Evolutionary conservation across 352 stramenopile genomes (phyloP).

Genomic region (Phytophthora pseudosyringae): DNA sequence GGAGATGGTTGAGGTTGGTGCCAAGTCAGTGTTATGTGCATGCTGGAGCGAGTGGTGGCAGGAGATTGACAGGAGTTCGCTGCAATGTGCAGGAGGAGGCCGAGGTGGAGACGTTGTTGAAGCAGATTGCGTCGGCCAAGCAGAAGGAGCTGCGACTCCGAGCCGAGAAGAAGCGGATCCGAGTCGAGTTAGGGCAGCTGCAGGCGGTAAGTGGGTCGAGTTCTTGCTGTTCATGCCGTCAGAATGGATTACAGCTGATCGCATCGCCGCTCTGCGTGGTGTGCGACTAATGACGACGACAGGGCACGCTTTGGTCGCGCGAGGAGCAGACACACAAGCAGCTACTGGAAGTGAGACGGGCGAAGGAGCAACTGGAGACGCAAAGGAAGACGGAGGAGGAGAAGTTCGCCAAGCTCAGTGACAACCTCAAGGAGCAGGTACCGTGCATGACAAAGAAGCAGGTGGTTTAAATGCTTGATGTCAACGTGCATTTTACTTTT

Average conservation of each 20-base stretch:
- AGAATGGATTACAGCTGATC: no score
- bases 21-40: not conserved
- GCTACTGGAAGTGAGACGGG: constrained; percentile 45
- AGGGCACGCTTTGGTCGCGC: constrained; percentile 54
- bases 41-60: not conserved
- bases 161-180: constrained; percentile 72
- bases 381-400: constrained; percentile 42
- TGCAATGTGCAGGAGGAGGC: constrained; percentile 30
- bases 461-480: constrained; percentile 3
- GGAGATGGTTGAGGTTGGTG: constrained; percentile 15
- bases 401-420: constrained; percentile 40
- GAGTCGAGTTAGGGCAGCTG: constrained; percentile 54
- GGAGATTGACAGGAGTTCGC: not conserved
- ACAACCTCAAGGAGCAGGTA: constrained; percentile 44
- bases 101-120: constrained; percentile 66
- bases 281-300: not conserved
- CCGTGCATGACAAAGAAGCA: not conserved
- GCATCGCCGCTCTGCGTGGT: no score
- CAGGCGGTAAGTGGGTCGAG: constrained; percentile 36
- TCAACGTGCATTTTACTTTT: not conserved
- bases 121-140: constrained; percentile 59
- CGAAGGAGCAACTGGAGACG: constrained; percentile 37
- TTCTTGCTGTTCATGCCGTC: not conserved
- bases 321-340: constrained; percentile 54
- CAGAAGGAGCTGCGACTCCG: constrained; percentile 69